A percentile compares a stretch with the other conserved stretches of the same genome.
phyloP scores from a whole-genome alignment of 2,329 filamentous ascomycete genomes.

The Pseudopyrenochaeta lycopersici region DNA sequence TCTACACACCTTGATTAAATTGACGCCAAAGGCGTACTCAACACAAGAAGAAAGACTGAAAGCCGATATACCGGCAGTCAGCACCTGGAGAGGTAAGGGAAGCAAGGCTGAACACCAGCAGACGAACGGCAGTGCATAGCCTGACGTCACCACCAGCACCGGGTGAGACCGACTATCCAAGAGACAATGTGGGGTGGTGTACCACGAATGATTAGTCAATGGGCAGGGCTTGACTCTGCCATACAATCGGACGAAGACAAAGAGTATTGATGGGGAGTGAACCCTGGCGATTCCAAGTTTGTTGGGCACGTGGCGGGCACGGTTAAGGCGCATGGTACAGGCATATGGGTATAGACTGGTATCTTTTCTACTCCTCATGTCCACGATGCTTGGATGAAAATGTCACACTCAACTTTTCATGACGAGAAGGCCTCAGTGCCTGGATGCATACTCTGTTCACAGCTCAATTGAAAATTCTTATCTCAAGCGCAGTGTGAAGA shows the following conservation, averaged over 20 bases:
- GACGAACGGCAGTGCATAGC: slow-evolving; percentile 34
- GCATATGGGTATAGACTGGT: background rate
- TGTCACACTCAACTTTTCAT: background rate
- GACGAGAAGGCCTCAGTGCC: background rate
- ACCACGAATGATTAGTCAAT: background rate
- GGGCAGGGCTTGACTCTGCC: background rate
- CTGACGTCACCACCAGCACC: slow-evolving; percentile 22
- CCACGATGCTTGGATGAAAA: too few species aligned
- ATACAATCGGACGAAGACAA: too few species aligned
- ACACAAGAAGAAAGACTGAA: slow-evolving; percentile 89
- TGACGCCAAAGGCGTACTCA: slow-evolving; percentile 92
- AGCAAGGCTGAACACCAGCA: slow-evolving; percentile 86
- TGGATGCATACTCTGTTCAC: background rate
- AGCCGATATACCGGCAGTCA: slow-evolving; percentile 93
- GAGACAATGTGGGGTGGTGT: background rate
- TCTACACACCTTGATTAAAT: slow-evolving; percentile 93
- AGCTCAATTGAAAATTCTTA: background rate
- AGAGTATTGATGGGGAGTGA: background rate
- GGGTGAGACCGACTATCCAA: slow-evolving; percentile 8
- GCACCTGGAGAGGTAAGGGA: slow-evolving; percentile 94
- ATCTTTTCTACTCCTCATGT: background rate
- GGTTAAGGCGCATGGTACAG: background rate
- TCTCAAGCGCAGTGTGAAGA: too few species aligned
- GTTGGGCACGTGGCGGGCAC: background rate
- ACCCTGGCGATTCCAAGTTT: background rate